Percentiles rank a stretch among this genome's conserved stretches.
These are phyloP conservation scores for Neofusicoccum kwambonambiense DNA, from an alignment of 2,329 filamentous ascomycete species.

Conservation along the genomic window DNA sequence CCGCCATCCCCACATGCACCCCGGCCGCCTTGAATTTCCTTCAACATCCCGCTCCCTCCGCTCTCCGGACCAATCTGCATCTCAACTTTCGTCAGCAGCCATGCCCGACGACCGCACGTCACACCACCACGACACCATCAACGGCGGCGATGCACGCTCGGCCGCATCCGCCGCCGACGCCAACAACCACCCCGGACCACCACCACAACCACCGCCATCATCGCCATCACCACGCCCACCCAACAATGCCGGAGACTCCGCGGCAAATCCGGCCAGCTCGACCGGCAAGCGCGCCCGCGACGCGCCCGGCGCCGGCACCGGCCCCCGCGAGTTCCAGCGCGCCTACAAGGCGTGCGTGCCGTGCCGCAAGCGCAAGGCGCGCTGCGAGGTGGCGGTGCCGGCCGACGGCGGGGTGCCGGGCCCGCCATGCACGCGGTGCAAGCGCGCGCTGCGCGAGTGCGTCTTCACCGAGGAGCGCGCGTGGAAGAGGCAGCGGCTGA, in stretches of 20 bases:
- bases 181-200: background rate
- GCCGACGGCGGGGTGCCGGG: slow-evolving; percentile 40
- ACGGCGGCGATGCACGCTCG: background rate
- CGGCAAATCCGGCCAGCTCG: background rate
- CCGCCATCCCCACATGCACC: background rate
- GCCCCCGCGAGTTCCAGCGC: slow-evolving; percentile 42
- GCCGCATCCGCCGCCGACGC: background rate
- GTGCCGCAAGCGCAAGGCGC: slow-evolving; percentile 53
- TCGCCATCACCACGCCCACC: background rate
- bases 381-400: slow-evolving; percentile 48
- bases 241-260: background rate
- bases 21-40: slow-evolving; percentile 9
- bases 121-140: background rate
- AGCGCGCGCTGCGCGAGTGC: slow-evolving; percentile 51
- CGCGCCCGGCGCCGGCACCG: background rate
- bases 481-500: slow-evolving; percentile 26
- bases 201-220: background rate
- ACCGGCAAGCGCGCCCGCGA: background rate
- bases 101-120: background rate
- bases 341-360: slow-evolving; percentile 56
- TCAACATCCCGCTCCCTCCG: slow-evolving; percentile 1
- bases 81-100: background rate
- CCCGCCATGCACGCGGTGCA: slow-evolving; percentile 48
- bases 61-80: background rate
- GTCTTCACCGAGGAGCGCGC: slow-evolving; percentile 43